These are phyloP conservation scores for Vigna unguiculata DNA, from an alignment of 306 rosid species.

Conservation along the genomic window DNA sequence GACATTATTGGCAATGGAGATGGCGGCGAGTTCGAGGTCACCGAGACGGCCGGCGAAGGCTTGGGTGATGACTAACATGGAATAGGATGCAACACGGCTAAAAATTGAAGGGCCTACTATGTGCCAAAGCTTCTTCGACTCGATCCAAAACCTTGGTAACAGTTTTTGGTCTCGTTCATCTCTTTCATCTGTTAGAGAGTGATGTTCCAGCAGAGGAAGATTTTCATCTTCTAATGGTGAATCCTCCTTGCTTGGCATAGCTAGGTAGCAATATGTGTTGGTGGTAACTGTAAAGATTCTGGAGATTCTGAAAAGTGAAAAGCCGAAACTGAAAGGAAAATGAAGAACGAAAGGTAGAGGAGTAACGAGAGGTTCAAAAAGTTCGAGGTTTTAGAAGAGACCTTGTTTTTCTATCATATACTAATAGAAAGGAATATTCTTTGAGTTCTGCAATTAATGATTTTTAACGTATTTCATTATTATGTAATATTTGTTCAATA, in stretches of 20 bases:
- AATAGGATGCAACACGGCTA: conserved; percentile 61
- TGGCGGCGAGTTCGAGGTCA: conserved; percentile 73
- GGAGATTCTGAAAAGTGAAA: neutral
- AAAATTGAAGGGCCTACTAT: conserved; percentile 78
- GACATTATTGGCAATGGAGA: conserved; percentile 67
- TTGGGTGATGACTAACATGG: conserved; percentile 73
- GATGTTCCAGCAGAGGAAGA: conserved; percentile 49
- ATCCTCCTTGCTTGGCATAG: conserved; percentile 46
- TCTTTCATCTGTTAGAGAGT: conserved; percentile 25
- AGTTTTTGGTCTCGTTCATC: conserved; percentile 36
- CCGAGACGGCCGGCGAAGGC: conserved; percentile 84
- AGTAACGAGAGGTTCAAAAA: neutral
- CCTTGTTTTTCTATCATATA: no score
- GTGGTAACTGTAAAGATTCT: neutral
- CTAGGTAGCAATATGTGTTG: neutral
- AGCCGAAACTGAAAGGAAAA: neutral
- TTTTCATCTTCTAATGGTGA: conserved; percentile 46
- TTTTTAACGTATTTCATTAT: no score
- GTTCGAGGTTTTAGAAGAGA: neutral
- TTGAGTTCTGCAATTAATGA: no score
- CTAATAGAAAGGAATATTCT: no score
- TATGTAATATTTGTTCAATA: no score
- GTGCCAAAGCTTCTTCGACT: conserved; percentile 83
- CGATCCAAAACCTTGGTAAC: conserved; percentile 49
- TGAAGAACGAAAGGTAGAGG: no score